These are phyloP conservation scores for Trichosporon sp. DNA, from an alignment of 1,284 basidiomycete species.

Conservation along the genomic window DNA sequence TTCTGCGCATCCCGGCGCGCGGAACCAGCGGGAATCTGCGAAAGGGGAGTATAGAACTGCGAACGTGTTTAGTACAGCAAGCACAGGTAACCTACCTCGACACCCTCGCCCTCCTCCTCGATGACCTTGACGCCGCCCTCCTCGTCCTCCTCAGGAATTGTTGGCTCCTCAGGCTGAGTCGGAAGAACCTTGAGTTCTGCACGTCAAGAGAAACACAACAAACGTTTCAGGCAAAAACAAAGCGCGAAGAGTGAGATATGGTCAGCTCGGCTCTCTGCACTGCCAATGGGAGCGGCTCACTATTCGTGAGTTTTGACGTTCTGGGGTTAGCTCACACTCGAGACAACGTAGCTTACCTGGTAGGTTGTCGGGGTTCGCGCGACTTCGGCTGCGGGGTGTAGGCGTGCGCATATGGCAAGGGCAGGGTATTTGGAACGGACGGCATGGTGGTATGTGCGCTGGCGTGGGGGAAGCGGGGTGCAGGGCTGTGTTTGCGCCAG, in stretches of 20 bases:
- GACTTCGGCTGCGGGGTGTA: constrained; percentile 20
- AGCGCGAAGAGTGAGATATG: neutral
- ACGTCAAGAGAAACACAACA: constrained; percentile 21
- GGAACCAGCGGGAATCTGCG: constrained; percentile 87
- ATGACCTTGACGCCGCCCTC: constrained; percentile 34
- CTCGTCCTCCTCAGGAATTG: constrained; percentile 58
- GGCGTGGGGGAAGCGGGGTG: neutral
- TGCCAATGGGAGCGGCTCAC: constrained; percentile 45
- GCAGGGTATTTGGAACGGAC: constrained; percentile 30
- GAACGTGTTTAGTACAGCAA: constrained; percentile 5
- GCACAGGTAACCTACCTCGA: constrained; percentile 57
- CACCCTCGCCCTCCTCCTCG: constrained; percentile 54
- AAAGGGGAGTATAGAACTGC: constrained; percentile 82
- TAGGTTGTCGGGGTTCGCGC: constrained; percentile 46
- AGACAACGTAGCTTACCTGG: constrained; percentile 37
- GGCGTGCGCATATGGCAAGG: constrained; percentile 46
- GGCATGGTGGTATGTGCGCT: constrained; percentile 17
- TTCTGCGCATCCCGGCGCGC: constrained; percentile 83
- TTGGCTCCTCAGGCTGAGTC: constrained; percentile 69
- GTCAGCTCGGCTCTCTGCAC: neutral
- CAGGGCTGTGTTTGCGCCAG: neutral
- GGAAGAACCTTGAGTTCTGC: constrained; percentile 88
- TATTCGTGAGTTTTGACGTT: constrained; percentile 63
- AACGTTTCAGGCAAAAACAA: constrained; percentile 4
- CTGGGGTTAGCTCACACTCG: constrained; percentile 24